These are phyloP conservation scores for Linum lewisii DNA, from an alignment of 345 rosid species.

Conservation along the genomic window DNA sequence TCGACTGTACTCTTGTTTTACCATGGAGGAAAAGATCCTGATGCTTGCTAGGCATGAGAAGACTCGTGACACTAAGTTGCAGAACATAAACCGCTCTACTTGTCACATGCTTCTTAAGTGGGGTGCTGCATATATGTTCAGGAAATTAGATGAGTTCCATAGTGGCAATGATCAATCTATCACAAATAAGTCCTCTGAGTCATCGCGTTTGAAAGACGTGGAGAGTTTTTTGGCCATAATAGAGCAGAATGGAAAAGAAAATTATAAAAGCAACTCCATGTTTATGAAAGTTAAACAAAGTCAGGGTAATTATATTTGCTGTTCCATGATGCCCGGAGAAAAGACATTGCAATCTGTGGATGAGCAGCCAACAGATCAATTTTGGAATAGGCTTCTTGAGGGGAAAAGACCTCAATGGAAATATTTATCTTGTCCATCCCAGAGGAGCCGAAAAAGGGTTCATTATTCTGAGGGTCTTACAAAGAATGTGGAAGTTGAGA, in stretches of 20 bases:
- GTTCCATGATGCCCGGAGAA: constrained; percentile 52
- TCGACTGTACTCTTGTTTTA: constrained; percentile 61
- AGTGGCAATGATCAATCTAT: constrained; percentile 15
- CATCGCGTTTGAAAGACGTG: constrained; percentile 27
- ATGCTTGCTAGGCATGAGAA: constrained; percentile 55
- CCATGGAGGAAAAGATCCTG: constrained; percentile 72
- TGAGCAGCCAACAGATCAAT: constrained; percentile 46
- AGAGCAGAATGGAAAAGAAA: constrained; percentile 29
- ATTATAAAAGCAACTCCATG: constrained; percentile 25
- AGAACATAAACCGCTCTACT: constrained; percentile 30
- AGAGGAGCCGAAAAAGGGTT: constrained; percentile 60
- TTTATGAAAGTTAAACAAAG: constrained; percentile 50
- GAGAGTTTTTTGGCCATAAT: constrained; percentile 47
- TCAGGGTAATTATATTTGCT: constrained; percentile 39
- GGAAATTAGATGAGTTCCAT: constrained; percentile 58
- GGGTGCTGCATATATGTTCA: constrained; percentile 65
- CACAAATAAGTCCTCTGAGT: constrained; percentile 22
- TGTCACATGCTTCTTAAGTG: constrained; percentile 68
- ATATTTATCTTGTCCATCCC: constrained; percentile 41
- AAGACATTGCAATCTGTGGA: constrained; percentile 30
- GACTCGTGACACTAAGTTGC: constrained; percentile 30
- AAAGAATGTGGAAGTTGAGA: constrained; percentile 27
- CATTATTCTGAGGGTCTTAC: constrained; percentile 24
- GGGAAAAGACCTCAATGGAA: constrained; percentile 65
- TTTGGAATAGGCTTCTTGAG: constrained; percentile 65